These are phyloP conservation scores for Paramecium tetraurelia DNA, from an alignment of 73 alveolate species.

Conservation along the genomic window DNA sequence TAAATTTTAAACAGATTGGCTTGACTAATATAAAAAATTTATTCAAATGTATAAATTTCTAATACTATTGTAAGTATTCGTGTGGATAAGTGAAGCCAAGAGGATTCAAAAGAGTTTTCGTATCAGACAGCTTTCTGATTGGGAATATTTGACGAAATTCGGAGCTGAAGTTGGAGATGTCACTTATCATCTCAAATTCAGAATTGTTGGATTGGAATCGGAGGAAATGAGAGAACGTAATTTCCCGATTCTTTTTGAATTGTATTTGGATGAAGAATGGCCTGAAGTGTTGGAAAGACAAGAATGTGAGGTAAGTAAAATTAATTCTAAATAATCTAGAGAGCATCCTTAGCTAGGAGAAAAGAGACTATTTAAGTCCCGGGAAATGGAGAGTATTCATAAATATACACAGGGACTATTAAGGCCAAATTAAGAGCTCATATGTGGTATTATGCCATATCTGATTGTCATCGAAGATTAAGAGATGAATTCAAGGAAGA, in stretches of 20 bases:
- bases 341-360: background rate
- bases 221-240: background rate
- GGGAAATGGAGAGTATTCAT: slow-evolving; percentile 55
- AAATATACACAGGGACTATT: background rate
- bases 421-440: slow-evolving; percentile 20
- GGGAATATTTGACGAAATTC: slow-evolving; percentile 61
- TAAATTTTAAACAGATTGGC: background rate
- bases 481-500: background rate
- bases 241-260: background rate
- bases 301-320: slow-evolving; percentile 49
- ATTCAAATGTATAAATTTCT: background rate
- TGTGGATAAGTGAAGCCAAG: background rate
- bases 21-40: background rate
- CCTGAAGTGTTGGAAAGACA: slow-evolving; percentile 20
- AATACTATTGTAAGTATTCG: background rate
- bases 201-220: background rate
- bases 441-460: slow-evolving; percentile 60
- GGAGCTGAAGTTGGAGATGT: slow-evolving; percentile 44
- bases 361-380: slow-evolving; percentile 11
- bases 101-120: background rate
- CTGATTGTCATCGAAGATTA: slow-evolving; percentile 44
- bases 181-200: slow-evolving; percentile 21
- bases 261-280: slow-evolving; percentile 61
- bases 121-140: background rate
- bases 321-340: background rate